These are phyloP conservation scores for Oehlia diaphana DNA, from an alignment of 192 early-diverging fungal genomes.

Conservation along the genomic window DNA sequence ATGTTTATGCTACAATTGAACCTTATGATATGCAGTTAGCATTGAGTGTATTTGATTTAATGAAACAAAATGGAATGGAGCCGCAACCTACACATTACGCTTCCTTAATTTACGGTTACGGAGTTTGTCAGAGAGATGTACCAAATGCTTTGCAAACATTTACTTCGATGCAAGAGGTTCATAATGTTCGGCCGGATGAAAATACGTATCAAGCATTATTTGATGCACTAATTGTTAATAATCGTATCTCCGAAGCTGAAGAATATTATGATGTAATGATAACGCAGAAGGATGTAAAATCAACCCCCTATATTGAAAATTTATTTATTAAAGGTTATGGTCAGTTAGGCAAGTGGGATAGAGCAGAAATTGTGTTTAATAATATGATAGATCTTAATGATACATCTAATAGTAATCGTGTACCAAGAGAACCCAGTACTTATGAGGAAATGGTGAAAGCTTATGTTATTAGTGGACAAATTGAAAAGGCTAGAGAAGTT, in stretches of 20 bases:
- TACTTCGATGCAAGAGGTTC: constrained; percentile 36
- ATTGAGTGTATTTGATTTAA: constrained; percentile 43
- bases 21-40: constrained; percentile 60
- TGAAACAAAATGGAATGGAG: constrained; percentile 39
- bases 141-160: constrained; percentile 43
- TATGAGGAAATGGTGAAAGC: constrained; percentile 60
- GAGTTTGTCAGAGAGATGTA: constrained; percentile 50
- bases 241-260: constrained; percentile 43
- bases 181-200: constrained; percentile 45
- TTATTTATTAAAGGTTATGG: constrained; percentile 60
- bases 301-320: constrained; percentile 59
- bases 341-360: constrained; percentile 34
- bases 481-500: constrained; percentile 40
- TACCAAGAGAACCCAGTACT: constrained; percentile 58
- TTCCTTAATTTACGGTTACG: constrained; percentile 57
- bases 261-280: constrained; percentile 47
- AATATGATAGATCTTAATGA: constrained; percentile 48
- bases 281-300: constrained; percentile 35
- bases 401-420: constrained; percentile 22
- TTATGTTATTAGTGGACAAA: constrained; percentile 45
- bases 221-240: constrained; percentile 51
- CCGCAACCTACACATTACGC: constrained; percentile 55
- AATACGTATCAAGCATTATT: constrained; percentile 55
- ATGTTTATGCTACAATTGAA: constrained; percentile 51
- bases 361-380: constrained; percentile 49